Base-by-base conservation (phyloP, 2,329 filamentous ascomycete genomes). In the Didymellaceae sp. region DNA sequence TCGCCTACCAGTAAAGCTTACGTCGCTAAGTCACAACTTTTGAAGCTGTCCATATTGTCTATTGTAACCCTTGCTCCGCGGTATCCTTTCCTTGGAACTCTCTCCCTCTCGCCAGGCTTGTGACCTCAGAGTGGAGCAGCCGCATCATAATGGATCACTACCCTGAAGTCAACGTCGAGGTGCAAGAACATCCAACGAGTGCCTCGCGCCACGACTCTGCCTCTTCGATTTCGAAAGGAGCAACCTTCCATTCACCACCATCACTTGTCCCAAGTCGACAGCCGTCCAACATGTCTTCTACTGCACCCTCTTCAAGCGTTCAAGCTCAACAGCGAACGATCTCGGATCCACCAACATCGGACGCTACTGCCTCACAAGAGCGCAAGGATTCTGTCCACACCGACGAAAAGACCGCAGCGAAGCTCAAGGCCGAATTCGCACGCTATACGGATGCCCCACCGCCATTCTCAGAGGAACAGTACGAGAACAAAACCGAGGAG, bases 401-500 rank as follows among this genome's bases (percentile, higher is more conserved):
- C 14, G 16, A 57, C 34, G 39, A 44, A 16, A 31, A 52, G 7
- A 42, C 26, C 7, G 54, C 53, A 11, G 18, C 24, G 11, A 41
- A 54, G 16, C 42, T 65, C 39, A 59, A 59, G 24, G 63, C 55
- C 9, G 45, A 62, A 28, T 61, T 56, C 18, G 41, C 52, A 11
- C 54, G 49, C 6, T 66, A 63, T 38, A 58, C 52, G 1, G 53
- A 65, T 37, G 63, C 62, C 10, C 59, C 61, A 17, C 59, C 63
- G 4, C 58, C 58, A 8, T 66, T 58, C 37, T 55, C 57, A 13
- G 57, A 62, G 14, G 45, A 59, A 30, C 52, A 62, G 31, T 66
- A 63, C 31, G 57, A 61, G 44, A 54, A 61, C 11, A 66, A 63
- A 56, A 61, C 51, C 13, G 59, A 59, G 20, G 58, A 66, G n/a